These are phyloP conservation scores for Anthracocystis panici-leucophaei DNA, from an alignment of 1,284 basidiomycete species.

Conservation along the genomic window DNA sequence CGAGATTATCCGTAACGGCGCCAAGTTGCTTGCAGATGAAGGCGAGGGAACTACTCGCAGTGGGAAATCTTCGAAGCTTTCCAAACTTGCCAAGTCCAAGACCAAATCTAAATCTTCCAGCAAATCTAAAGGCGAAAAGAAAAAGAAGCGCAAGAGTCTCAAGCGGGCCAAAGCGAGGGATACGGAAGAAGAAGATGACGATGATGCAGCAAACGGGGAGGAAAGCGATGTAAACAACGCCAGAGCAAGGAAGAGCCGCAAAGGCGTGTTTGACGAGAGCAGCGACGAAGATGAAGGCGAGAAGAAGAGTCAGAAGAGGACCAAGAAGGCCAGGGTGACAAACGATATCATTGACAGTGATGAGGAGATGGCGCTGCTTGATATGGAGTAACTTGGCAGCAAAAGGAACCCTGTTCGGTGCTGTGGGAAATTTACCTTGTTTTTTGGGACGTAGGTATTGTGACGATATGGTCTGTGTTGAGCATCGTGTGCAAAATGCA, in stretches of 20 bases:
- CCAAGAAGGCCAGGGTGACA: slow-evolving; percentile 42
- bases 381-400: slow-evolving; percentile 24
- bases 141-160: slow-evolving; percentile 49
- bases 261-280: slow-evolving; percentile 39
- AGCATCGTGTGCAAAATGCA: too few relatives aligned
- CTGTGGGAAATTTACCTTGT: too few relatives aligned
- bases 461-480: too few relatives aligned
- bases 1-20: slow-evolving; percentile 51
- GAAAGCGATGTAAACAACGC: slow-evolving; percentile 24
- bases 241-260: slow-evolving; percentile 29
- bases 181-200: slow-evolving; percentile 26
- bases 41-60: slow-evolving; percentile 21
- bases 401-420: too few relatives aligned
- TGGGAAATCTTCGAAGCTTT: slow-evolving; percentile 25
- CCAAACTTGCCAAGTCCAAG: slow-evolving; percentile 27
- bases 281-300: slow-evolving; percentile 39
- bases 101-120: slow-evolving; percentile 21
- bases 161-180: slow-evolving; percentile 44
- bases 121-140: slow-evolving; percentile 17
- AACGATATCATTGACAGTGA: slow-evolving; percentile 65
- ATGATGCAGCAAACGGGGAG: slow-evolving; percentile 11
- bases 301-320: slow-evolving; percentile 25
- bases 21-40: slow-evolving; percentile 42
- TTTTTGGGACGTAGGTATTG: too few relatives aligned
- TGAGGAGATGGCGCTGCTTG: slow-evolving; percentile 59